Base-by-base conservation (phyloP, 768 basidiomycete genomes). In the Russula vinacea region DNA sequence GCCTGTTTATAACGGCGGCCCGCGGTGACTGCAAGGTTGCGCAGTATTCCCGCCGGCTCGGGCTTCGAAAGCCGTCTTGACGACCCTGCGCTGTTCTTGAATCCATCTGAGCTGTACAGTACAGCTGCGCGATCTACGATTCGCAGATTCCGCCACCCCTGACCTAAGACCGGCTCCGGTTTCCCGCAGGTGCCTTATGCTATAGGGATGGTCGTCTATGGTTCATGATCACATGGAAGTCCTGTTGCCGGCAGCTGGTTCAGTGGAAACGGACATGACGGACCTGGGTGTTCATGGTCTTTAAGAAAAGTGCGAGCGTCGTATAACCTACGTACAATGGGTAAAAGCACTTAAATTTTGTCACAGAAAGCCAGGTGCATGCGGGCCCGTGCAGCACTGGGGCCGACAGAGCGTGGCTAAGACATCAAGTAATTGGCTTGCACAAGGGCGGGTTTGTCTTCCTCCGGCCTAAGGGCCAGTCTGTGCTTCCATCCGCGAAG, bases 271-370 rank as follows among this genome's bases (percentile, higher is more conserved):
- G 29, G 17, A 73, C 55, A 0, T 74, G 74, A 53, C 37, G 58
- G 76, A 70, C 53, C 78, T 81, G 33, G 81, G 81, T 0, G 67
- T 77, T 0, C 80, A 80, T 64, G 81, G 81, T 2, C 70, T 82
- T 26, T 80, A 81, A 67, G 81, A 80, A 62, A 81, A 79, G 80
- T 62, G 32, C 24, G 16, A 45, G 33, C 2, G 26, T 6, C 22
- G 14, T 37, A 9, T 42, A 33, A 32, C 32, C 14, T 32, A 19
- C n/a, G 10, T 14, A 17, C 22, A 24, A 11, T 44, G 1, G 52
- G 24, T 8, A 11, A 32, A 16, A 24, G 7, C 32, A 13, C 40
- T 40, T 24, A 50, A 19, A 26, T 42, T 35, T 40, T 39, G 42
- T 47, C 60, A 19, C 19, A 81, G 80, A 64, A 82, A 81, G 73